A percentile compares a stretch with the other conserved stretches of the same genome.
phyloP scores from a whole-genome alignment of 2,329 filamentous ascomycete genomes.

The Trichoderma breve region DNA sequence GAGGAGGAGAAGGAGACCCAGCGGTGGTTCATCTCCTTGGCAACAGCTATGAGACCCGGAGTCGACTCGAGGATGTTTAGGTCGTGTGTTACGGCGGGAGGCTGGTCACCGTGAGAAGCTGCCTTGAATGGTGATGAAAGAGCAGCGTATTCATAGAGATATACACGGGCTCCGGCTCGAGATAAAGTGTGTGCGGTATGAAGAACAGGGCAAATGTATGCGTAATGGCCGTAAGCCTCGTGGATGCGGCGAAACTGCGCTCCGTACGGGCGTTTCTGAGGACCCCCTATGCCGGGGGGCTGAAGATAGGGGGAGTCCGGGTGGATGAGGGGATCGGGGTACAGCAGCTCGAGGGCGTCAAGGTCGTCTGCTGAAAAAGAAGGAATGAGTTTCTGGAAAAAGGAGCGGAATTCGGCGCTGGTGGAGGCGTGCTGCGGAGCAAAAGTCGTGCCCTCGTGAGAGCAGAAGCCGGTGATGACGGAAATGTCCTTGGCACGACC shows the following conservation, averaged over 20 bases:
- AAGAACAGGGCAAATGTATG: conserved; percentile 62
- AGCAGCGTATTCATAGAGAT: conserved; percentile 61
- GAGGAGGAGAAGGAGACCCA: conserved; percentile 41
- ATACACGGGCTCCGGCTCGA: conserved; percentile 38
- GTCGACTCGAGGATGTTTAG: conserved; percentile 32
- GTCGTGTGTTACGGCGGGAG: conserved; percentile 44
- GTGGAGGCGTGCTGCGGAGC: conserved; percentile 50
- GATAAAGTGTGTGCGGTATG: conserved; percentile 51
- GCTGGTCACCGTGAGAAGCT: conserved; percentile 50
- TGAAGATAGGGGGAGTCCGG: conserved; percentile 41
- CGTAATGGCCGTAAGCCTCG: conserved; percentile 62
- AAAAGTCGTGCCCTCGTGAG: conserved; percentile 67
- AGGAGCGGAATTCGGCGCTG: conserved; percentile 53
- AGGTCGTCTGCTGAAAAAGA: conserved; percentile 52
- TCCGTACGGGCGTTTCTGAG: conserved; percentile 38
- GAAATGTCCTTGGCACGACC: conserved; percentile 29
- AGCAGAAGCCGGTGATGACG: conserved; percentile 68
- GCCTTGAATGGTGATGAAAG: conserved; percentile 37
- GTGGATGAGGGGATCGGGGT: conserved; percentile 55
- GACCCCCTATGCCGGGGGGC: conserved; percentile 29
- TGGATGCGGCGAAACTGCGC: conserved; percentile 57
- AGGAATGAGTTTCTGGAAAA: conserved; percentile 63
- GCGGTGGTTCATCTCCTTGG: conserved; percentile 43
- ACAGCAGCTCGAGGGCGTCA: conserved; percentile 54
- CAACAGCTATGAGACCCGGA: conserved; percentile 39